These are phyloP conservation scores for Rhamnella rubrinervis DNA, from an alignment of 331 rosid genomes.

Conservation along the genomic window DNA sequence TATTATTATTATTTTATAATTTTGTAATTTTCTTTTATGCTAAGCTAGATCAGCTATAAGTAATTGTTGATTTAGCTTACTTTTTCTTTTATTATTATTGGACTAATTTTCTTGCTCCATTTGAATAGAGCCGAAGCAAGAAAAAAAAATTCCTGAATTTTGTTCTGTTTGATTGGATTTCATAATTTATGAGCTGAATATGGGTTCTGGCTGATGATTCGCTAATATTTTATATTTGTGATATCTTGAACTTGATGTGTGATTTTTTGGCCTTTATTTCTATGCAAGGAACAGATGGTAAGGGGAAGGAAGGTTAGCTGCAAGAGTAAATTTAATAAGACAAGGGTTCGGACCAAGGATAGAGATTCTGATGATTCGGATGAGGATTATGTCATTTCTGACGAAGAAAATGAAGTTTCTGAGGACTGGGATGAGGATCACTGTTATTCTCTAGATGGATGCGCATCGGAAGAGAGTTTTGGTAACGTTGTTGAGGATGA, in stretches of 20 bases:
- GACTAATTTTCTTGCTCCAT: conserved; percentile 16
- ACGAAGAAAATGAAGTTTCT: conserved; percentile 54
- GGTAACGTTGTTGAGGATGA: conserved; percentile 35
- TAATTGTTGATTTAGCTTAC: conserved; percentile 23
- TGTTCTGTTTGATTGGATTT: conserved; percentile 9
- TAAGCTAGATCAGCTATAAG: conserved; percentile 42
- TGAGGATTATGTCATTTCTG: conserved; percentile 78
- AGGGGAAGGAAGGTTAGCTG: conserved; percentile 65
- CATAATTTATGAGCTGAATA: conserved; percentile 1
- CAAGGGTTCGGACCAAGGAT: conserved; percentile 38
- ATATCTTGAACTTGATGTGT: conserved; percentile 5
- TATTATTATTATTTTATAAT: not conserved
- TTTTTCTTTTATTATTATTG: conserved; percentile 10
- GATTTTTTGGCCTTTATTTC: conserved; percentile 16
- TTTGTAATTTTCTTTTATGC: not conserved
- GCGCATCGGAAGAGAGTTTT: conserved; percentile 57
- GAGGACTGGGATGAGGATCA: conserved; percentile 56
- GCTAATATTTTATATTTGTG: conserved; percentile 7
- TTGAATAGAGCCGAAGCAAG: conserved; percentile 18
- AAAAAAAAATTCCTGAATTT: not conserved
- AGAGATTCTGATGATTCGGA: conserved; percentile 72
- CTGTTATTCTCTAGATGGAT: conserved; percentile 49
- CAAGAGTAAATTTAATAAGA: conserved; percentile 35
- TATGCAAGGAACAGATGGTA: conserved; percentile 60
- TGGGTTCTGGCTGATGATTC: conserved; percentile 14